A percentile compares a stretch with the other conserved stretches of the same genome.
phyloP scores from a whole-genome alignment of 345 rosid genomes.

The Pistacia integerrima region DNA sequence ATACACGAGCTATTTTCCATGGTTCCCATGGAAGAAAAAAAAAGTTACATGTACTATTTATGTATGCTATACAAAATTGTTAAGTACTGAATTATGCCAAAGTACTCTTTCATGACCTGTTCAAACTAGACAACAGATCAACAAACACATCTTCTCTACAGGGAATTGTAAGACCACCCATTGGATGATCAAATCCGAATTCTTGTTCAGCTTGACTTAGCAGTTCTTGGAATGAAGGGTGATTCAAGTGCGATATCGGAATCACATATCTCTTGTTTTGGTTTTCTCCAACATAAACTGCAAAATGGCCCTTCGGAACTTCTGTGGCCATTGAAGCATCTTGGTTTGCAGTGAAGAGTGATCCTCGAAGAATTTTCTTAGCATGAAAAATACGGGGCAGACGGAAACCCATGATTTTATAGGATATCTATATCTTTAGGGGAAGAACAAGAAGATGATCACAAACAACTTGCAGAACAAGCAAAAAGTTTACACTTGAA shows the following conservation, averaged over 20 bases:
- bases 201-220: conserved; percentile 55
- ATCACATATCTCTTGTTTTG: conserved; percentile 48
- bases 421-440: neutral
- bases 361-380: conserved; percentile 17
- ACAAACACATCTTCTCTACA: conserved; percentile 52
- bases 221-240: conserved; percentile 49
- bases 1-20: no score
- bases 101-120: conserved; percentile 3
- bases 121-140: conserved; percentile 35
- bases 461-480: neutral
- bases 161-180: conserved; percentile 58
- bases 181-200: conserved; percentile 51
- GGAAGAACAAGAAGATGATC: neutral
- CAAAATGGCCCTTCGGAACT: conserved; percentile 47
- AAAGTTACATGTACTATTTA: no score
- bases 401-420: conserved; percentile 13
- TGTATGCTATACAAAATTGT: neutral
- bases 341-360: neutral
- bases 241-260: conserved; percentile 43
- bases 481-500: no score
- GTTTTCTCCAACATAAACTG: conserved; percentile 56
- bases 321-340: neutral
- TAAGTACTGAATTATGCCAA: neutral
- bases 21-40: no score
- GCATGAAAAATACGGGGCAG: neutral